phyloP scores from a whole-genome alignment of 192 early-diverging fungal genomes.

The Rhizophagus clarus region DNA sequence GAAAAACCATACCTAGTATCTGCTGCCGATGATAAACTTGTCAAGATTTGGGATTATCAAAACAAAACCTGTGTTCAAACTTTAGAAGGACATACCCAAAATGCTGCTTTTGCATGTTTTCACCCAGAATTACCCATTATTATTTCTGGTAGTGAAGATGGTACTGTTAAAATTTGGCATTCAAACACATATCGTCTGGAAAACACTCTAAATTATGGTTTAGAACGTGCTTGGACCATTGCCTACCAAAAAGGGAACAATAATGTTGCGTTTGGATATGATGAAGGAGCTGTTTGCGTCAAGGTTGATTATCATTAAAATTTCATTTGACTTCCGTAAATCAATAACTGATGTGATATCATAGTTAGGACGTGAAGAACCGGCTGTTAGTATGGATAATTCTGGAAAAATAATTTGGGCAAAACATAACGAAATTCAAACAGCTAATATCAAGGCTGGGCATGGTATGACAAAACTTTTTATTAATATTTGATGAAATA shows the following conservation, averaged over 20 bases:
- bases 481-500: background rate
- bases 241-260: slow-evolving; percentile 85
- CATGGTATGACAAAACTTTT: slow-evolving; percentile 44
- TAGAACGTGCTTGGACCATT: slow-evolving; percentile 97
- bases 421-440: slow-evolving; percentile 94
- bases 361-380: slow-evolving; percentile 89
- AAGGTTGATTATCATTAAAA: slow-evolving; percentile 48
- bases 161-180: slow-evolving; percentile 94
- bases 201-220: slow-evolving; percentile 95
- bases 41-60: slow-evolving; percentile 99
- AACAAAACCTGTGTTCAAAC: slow-evolving; percentile 99
- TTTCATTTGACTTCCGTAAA: background rate
- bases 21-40: slow-evolving; percentile 90
- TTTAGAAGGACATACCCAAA: slow-evolving; percentile 95
- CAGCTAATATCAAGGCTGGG: slow-evolving; percentile 88
- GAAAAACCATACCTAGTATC: slow-evolving; percentile 98
- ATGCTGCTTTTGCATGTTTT: slow-evolving; percentile 87
- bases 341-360: background rate
- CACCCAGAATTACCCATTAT: slow-evolving; percentile 98
- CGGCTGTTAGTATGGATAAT: slow-evolving; percentile 95
- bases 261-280: slow-evolving; percentile 94
- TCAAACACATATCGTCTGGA: slow-evolving; percentile 96
- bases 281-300: slow-evolving; percentile 94
- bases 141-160: slow-evolving; percentile 93
- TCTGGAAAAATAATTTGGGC: slow-evolving; percentile 99